phyloP scores from a whole-genome alignment of 306 rosid species.

The Herpetospermum pedunculosum region DNA sequence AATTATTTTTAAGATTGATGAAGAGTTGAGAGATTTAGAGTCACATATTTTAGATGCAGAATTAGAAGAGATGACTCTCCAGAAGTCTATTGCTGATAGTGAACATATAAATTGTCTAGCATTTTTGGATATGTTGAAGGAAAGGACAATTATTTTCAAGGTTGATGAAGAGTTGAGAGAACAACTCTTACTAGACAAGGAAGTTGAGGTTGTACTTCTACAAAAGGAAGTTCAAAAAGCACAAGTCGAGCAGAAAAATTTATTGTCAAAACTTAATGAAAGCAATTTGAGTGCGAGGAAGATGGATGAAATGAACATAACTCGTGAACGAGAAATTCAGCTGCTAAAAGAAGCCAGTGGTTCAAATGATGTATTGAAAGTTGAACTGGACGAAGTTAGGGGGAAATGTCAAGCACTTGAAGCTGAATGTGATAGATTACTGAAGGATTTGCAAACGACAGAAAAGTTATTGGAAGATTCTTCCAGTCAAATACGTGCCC shows the following conservation, averaged over 20 bases:
- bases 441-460: constrained; percentile 28
- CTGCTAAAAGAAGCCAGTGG: constrained; percentile 27
- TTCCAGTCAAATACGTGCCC: constrained; percentile 26
- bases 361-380: constrained; percentile 34
- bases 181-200: constrained; percentile 35
- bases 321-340: constrained; percentile 32
- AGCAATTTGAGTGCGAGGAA: constrained; percentile 23
- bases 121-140: constrained; percentile 41
- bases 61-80: constrained; percentile 30
- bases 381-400: constrained; percentile 33
- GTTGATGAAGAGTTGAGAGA: constrained; percentile 38
- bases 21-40: constrained; percentile 55
- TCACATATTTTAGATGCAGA: constrained; percentile 43
- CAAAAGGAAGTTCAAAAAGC: constrained; percentile 24
- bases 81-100: constrained; percentile 35
- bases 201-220: constrained; percentile 34
- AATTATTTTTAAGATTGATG: constrained; percentile 38
- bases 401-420: constrained; percentile 36
- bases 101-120: constrained; percentile 19
- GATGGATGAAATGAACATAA: constrained; percentile 33
- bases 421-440: constrained; percentile 30
- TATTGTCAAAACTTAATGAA: constrained; percentile 29
- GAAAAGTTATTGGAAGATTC: constrained; percentile 28
- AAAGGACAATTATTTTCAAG: constrained; percentile 31
- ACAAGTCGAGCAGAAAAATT: constrained; percentile 28